phyloP scores from a whole-genome alignment of 2,329 filamentous ascomycete genomes.

The Erysiphe pulchra region DNA sequence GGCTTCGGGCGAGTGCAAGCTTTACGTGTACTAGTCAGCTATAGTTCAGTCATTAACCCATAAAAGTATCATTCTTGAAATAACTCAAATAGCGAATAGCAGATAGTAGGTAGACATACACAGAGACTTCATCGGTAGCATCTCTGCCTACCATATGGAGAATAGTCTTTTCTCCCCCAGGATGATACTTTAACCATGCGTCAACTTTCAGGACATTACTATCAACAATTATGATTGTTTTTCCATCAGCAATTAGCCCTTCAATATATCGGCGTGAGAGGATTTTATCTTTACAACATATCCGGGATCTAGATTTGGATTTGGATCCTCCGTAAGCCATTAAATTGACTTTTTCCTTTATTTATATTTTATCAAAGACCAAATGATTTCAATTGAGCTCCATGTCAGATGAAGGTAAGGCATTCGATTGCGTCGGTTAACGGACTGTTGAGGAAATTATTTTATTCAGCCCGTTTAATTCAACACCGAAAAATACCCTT shows the following conservation, averaged over 20 bases:
- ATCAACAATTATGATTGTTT: constrained; percentile 57
- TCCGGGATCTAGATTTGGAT: no score
- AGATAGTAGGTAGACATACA: constrained; percentile 36
- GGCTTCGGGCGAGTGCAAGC: constrained; percentile 61
- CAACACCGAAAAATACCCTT: no score
- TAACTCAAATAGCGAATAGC: not conserved
- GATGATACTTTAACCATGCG: constrained; percentile 70
- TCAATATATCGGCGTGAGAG: constrained; percentile 45
- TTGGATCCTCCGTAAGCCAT: no score
- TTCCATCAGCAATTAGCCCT: constrained; percentile 57
- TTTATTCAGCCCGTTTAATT: no score
- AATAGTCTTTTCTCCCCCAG: constrained; percentile 77
- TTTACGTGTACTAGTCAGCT: constrained; percentile 14
- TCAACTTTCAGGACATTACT: constrained; percentile 67
- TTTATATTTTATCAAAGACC: no score
- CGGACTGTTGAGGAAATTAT: no score
- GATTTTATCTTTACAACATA: constrained; percentile 12
- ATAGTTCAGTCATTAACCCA: not conserved
- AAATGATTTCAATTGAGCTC: no score
- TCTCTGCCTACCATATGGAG: constrained; percentile 81
- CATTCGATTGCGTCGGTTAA: no score
- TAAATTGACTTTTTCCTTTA: no score
- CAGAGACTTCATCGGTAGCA: constrained; percentile 82
- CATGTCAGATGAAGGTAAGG: no score
- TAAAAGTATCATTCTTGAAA: not conserved